Evolutionary conservation across 495 filamentous ascomycete genomes (phyloP).

Genomic region (Neurospora tetrasperma): DNA sequence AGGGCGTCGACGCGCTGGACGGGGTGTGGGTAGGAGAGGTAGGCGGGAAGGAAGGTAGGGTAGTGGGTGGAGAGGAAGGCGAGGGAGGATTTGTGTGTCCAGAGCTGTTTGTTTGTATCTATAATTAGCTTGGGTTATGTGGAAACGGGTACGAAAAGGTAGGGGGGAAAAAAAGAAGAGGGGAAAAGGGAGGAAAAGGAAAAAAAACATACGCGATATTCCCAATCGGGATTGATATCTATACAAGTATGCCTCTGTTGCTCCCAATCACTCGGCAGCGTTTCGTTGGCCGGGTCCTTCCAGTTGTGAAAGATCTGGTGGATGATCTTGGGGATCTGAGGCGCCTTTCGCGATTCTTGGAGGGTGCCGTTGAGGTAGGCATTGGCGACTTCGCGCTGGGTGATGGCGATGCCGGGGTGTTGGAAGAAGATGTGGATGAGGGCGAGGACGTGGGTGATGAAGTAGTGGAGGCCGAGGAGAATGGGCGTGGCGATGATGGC

Average conservation of each 20-base stretch:
- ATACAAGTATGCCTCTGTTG: constrained; percentile 65
- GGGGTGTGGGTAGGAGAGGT: constrained; percentile 66
- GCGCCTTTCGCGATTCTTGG: background rate
- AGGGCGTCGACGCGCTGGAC: constrained; percentile 85
- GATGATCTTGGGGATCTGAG: constrained; percentile 62
- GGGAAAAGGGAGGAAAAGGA: background rate
- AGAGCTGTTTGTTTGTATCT: constrained; percentile 45
- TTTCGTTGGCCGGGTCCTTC: constrained; percentile 32
- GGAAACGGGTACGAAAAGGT: too few relatives aligned
- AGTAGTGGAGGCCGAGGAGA: constrained; percentile 5
- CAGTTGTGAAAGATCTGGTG: constrained; percentile 78
- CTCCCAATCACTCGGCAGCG: constrained; percentile 64
- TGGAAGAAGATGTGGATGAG: constrained; percentile 19
- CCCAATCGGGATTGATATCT: constrained; percentile 65
- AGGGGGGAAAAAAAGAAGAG: background rate
- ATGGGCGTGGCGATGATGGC: constrained; percentile 5
- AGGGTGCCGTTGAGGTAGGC: constrained; percentile 2
- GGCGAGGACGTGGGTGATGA: constrained; percentile 11
- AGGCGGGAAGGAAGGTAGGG: constrained; percentile 79
- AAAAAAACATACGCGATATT: constrained; percentile 60
- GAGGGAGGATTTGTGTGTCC: constrained; percentile 68
- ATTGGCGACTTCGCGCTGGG: constrained; percentile 11
- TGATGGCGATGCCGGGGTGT: constrained; percentile 18
- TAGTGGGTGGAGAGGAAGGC: constrained; percentile 69
- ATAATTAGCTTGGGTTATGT: background rate